These are phyloP conservation scores for Rosellinia necatrix DNA, from an alignment of 2,329 filamentous ascomycete species.

Conservation along the genomic window DNA sequence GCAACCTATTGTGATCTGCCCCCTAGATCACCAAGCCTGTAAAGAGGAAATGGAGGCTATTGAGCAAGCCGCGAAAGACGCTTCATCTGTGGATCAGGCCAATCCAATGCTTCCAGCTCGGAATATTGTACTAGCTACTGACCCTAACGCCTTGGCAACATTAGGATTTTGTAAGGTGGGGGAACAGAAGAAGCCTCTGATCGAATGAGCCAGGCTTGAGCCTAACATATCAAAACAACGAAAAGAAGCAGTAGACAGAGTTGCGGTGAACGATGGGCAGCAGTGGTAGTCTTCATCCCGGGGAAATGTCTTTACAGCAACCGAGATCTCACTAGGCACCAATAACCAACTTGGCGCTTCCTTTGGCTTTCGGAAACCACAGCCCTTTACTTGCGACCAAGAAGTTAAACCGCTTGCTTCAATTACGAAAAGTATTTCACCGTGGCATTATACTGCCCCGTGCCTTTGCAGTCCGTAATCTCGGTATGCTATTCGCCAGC, in stretches of 20 bases:
- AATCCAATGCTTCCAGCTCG: conserved; percentile 91
- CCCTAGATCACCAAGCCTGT: conserved; percentile 91
- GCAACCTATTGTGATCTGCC: conserved; percentile 94
- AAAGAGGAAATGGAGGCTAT: conserved; percentile 99
- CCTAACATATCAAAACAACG: neutral
- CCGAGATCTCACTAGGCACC: neutral
- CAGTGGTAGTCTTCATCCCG: neutral
- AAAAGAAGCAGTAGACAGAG: neutral
- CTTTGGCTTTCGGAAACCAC: neutral
- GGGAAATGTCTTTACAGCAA: conserved; percentile 1
- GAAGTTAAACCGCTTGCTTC: neutral
- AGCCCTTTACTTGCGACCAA: neutral
- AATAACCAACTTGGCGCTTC: neutral
- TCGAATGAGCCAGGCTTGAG: conserved; percentile 54
- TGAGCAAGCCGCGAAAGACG: conserved; percentile 92
- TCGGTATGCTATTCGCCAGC: neutral
- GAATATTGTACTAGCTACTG: conserved; percentile 78
- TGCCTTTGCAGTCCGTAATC: neutral
- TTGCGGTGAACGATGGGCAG: neutral
- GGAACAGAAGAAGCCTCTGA: conserved; percentile 68
- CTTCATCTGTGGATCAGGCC: conserved; percentile 82
- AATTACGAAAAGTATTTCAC: neutral
- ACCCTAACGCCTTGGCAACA: conserved; percentile 67
- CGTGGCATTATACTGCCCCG: neutral
- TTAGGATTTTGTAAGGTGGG: conserved; percentile 67